Base-by-base conservation (phyloP, 768 basidiomycete genomes). In the Clitopilus hobsonii region DNA sequence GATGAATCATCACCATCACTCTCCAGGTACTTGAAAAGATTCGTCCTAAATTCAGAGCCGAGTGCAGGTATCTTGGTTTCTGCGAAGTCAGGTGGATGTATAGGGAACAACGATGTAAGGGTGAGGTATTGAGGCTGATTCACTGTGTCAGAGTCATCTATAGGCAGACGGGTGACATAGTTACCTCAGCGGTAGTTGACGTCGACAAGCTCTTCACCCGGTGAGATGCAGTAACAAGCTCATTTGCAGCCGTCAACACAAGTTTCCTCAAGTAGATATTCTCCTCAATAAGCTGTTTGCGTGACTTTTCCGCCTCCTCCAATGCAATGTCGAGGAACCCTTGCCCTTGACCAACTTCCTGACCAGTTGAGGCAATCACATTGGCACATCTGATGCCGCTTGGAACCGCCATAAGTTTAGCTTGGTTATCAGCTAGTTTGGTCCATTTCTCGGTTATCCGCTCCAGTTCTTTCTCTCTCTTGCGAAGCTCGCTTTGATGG, bases 381-480 rank as follows among this genome's bases (percentile, higher is more conserved):
- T 87, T 87, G 1, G 80, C 74, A 47, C 79, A 79, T 52, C 73
- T 72, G 59, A 85, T 66, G 20, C 88, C 86, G 53, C 81, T 76
- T 4, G 78, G 68, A 1, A 73, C 63, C 0, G 69, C 60, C 11
- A 74, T 72, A 5, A 86, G 69, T 66, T 85, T 89, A 0, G 79
- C 66, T 67, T 93, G 91, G 8, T 76, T 66, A 54, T 91, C 90
- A 5, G 81, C 71, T 16, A 93, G 66, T 64, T 85, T 91, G 25
- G 75, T 72, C 88, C 89, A 91, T 59, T 82, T 84, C 49, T 93
- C 91, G 24, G 80, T 60, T 65, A 88, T 83, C 16, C 84, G 78
- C 61, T 93, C 91, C 16, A 85, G 69, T 36, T 94, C 91, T 60
- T 86, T 87, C 60, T 94, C 91, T 62, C 81, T 82, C 74, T 88